Evolutionary conservation across 176 grass and related monocot genomes (phyloP), one percentile per base, ranked within the genome.

Genomic region (Puya raimondii): DNA sequence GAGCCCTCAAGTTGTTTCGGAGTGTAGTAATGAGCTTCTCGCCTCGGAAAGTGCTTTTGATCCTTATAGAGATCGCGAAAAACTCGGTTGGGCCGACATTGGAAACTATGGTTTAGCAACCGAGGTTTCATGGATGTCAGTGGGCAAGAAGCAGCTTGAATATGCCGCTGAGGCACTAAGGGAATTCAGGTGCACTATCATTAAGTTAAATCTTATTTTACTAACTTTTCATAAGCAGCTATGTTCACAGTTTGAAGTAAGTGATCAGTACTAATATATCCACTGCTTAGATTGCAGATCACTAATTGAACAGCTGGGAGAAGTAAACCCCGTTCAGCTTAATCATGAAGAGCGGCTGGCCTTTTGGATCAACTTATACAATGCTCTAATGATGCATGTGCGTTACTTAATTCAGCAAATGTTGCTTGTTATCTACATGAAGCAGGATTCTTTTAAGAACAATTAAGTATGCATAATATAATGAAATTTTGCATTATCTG

Each of bases 291-390:
- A 76, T 11, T 64, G 76, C 89, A 92, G 93, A 79, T 85, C 83
- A 51, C 78, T 92, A 23, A 88, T 96, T 75, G 93, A 96, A 69
- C 93, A 90, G 65, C 63, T 96, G 72, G 93, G 83, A 69, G 88
- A 91, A 81, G 85, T 96, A 54, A 92, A 96, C 72, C 88, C 86
- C 47, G 50, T 81, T 73, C 86, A 83, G 58, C 89, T 96, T 53
- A 74, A 74, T 18, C 79, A 83, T 3, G 84, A 92, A 2, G 93
- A 86, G 11, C 87, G 75, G 47, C 65, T 96, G 76, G 89, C 93
- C 78, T 96, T 96, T 72, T 96, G 93, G 93, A 96, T 96, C 70
- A 96, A 96, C 25, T 27, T 96, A 58, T 96, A 92, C 79, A 96
- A 96, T 29, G 93, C 93, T 0, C 68, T 96, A 47, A 84, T 96